Evolutionary conservation across 768 basidiomycete genomes (phyloP), one percentile per base, ranked within the genome.

Genomic region (Paxillus involutus): DNA sequence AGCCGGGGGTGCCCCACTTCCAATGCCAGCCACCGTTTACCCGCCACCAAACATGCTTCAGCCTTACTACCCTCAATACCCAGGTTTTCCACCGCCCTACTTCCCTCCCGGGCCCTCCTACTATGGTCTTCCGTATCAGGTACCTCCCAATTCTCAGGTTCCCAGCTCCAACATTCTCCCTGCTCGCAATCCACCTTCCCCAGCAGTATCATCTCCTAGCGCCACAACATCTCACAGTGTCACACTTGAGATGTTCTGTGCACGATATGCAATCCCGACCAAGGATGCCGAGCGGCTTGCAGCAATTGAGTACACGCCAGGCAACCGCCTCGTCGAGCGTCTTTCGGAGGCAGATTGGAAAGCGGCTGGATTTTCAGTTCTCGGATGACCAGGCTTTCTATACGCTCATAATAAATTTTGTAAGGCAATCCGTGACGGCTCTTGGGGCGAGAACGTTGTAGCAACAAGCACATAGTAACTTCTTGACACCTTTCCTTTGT

Each of bases 401-500:
- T n/a, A 12, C 6, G 52, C 52, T 7, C 52, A 53, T 17, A 39
- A 26, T 17, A 47, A 53, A 40, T 41, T 53, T 47, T 53, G 45
- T 21, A 47, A 2, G 10, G 45, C 45, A 2, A 53, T 53, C 35
- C 19, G 39, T 30, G 26, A 21, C 9, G 45, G 52, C 8, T 32
- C 51, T 33, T 52, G 51, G 50, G 30, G 33, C 12, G 26, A 46
- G 12, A n/a, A 46, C 6, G 24, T 5, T 24, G 13, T 13, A 30
- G 26, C 26, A 19, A 26, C 17, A n/a, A 44, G 42, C 1, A 19
- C 42, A 24, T 24, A 24, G 24, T 24, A 19, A 44, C 42, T 44
- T 26, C 19, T 32, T 32, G 32, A 32, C 32, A 2, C 32, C 32
- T 9, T 32, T 32, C 32, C 32, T 32, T 32, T 32, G 32, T 32